Conservation (phyloP, 495 filamentous ascomycete genomes). For the Alectoria sarmentosa region DNA sequence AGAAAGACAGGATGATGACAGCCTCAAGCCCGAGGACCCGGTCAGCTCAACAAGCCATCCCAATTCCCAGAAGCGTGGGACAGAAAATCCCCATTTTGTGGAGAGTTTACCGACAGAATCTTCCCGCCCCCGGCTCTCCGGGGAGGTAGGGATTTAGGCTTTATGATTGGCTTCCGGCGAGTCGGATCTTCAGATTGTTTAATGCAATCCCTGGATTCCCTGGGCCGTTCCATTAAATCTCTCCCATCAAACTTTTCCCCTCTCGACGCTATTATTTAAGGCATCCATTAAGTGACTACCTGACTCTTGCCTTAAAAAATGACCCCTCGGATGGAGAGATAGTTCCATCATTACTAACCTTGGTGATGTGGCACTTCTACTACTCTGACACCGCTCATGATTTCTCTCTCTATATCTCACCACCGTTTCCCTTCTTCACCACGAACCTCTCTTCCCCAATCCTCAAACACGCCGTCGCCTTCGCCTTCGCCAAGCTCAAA, state of each 20-base stretch:
- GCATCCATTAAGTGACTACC: neutral
- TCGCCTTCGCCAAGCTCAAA: neutral
- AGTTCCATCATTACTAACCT: neutral
- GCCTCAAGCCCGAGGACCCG: too few relatives aligned
- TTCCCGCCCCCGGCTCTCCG: conserved; percentile 8
- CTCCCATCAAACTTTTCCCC: too few relatives aligned
- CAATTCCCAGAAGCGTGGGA: too few relatives aligned
- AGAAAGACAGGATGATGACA: too few relatives aligned
- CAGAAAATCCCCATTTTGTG: too few relatives aligned
- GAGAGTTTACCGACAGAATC: conserved; percentile 13
- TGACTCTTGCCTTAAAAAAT: neutral
- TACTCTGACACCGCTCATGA: neutral
- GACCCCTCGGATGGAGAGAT: neutral
- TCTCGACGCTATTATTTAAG: too few relatives aligned
- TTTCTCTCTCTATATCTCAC: neutral
- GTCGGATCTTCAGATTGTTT: conserved; percentile 6
- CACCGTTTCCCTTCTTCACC: neutral
- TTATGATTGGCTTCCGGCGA: conserved; percentile 15
- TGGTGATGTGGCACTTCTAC: conserved; percentile 8
- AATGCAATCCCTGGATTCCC: neutral
- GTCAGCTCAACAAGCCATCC: too few relatives aligned
- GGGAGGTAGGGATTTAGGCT: neutral
- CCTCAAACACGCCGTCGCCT: neutral
- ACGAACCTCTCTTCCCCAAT: neutral
- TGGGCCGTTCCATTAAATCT: neutral